Evolutionary conservation across 768 basidiomycete genomes (phyloP), one percentile per base, ranked within the genome.

Genomic region (Thelephora ganbajun): DNA sequence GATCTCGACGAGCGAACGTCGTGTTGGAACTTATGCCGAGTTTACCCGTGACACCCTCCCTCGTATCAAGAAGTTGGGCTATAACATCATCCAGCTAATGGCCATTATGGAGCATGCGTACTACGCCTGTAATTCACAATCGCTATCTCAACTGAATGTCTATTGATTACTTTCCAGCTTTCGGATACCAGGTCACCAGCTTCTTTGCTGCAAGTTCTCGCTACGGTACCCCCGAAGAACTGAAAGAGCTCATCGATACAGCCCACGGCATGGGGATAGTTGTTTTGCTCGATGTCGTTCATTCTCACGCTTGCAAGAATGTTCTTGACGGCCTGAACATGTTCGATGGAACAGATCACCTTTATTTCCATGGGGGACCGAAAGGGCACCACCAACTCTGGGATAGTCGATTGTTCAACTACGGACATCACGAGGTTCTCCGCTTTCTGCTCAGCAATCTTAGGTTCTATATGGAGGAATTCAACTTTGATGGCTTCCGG

Each of bases 251-350:
- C 33, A 74, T 99, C 51, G 96, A 99, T 63, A 88, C 83, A 18
- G 96, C 96, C 0, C 96, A 99, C 58, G 81, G 80, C 30, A 74
- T 97, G 74, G 94, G 92, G 6, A 66, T 99, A 50, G 83, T 85
- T 2, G 89, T 99, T 35, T 80, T 99, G 43, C 79, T 99, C 43
- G 96, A 99, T 58, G 77, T 99, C 46, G 94, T 99, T 0, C 96
- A 99, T 66, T 96, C 91, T 14, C 96, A 99, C 66, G 94, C 96
- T 2, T 92, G 84, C 72, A 99, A 97, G 67, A 99, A 99, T 59
- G 82, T 94, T 34, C 71, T 91, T 39, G 96, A 99, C 58, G 96
- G 96, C 35, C 65, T 99, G 45, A 99, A 98, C 63, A 71, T 79
- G 59, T 99, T 96, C 58, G 96, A 99, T 57, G 96, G 96, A n/a